phyloP scores from a whole-genome alignment of 2,329 filamentous ascomycete genomes.

The Cercospora sojina region DNA sequence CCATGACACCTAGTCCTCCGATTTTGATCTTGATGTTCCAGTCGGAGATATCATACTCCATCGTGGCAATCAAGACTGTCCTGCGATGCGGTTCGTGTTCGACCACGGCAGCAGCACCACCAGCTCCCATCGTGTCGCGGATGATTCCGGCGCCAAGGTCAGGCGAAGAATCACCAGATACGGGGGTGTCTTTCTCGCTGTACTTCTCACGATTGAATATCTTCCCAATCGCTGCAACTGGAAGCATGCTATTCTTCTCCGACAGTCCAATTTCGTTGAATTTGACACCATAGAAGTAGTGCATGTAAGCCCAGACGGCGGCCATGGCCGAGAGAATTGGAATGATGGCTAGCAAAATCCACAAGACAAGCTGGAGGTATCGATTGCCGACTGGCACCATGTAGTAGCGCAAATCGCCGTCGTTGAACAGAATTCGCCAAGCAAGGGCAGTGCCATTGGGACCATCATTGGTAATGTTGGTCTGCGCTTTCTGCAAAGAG shows the following conservation, averaged over 20 bases:
- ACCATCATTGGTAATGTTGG: constrained; percentile 57
- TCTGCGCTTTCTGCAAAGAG: constrained; percentile 54
- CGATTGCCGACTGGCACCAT: constrained; percentile 56
- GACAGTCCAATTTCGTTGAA: constrained; percentile 59
- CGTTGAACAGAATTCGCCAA: constrained; percentile 57
- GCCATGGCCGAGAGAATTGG: constrained; percentile 53
- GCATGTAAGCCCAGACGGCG: constrained; percentile 58
- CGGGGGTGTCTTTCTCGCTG: constrained; percentile 29
- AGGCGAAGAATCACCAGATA: constrained; percentile 17
- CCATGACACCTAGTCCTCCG: constrained; percentile 68
- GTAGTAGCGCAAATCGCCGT: constrained; percentile 53
- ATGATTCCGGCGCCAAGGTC: constrained; percentile 28
- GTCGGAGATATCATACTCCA: constrained; percentile 71
- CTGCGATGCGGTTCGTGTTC: constrained; percentile 37
- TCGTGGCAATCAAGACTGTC: constrained; percentile 66
- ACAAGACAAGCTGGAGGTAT: constrained; percentile 55
- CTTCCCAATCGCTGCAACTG: constrained; percentile 27
- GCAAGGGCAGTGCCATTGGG: constrained; percentile 57
- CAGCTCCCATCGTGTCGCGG: constrained; percentile 28
- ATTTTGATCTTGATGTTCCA: constrained; percentile 72
- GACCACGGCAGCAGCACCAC: constrained; percentile 30
- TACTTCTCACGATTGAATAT: constrained; percentile 29
- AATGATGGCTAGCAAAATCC: constrained; percentile 54
- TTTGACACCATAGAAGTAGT: constrained; percentile 63
- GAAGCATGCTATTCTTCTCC: constrained; percentile 47